phyloP scores from a whole-genome alignment of 305 asterid species.

The Fraxinus latifolia region DNA sequence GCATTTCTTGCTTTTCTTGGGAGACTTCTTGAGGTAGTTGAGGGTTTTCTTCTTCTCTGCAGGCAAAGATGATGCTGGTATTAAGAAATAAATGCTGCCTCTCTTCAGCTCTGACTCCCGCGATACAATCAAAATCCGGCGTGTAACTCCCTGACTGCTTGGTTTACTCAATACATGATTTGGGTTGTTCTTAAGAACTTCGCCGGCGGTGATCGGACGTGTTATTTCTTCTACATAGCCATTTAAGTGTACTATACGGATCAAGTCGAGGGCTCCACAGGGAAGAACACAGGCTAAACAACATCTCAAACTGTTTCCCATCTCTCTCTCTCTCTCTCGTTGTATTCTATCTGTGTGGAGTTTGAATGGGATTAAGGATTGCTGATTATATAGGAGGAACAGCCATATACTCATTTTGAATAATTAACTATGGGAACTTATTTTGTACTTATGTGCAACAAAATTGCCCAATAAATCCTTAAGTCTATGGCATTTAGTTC shows the following conservation, averaged over 20 bases:
- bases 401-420: background rate
- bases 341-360: slow-evolving; percentile 6
- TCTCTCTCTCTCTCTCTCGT: slow-evolving; percentile 19
- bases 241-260: slow-evolving; percentile 75
- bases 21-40: slow-evolving; percentile 14
- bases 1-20: slow-evolving; percentile 31
- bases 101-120: slow-evolving; percentile 74
- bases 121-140: slow-evolving; percentile 59
- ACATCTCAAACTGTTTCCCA: slow-evolving; percentile 87
- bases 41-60: slow-evolving; percentile 34
- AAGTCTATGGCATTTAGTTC: background rate
- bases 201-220: slow-evolving; percentile 66
- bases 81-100: slow-evolving; percentile 83
- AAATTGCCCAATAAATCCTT: background rate
- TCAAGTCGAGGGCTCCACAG: slow-evolving; percentile 83
- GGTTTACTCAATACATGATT: slow-evolving; percentile 73
- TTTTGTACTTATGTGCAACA: background rate
- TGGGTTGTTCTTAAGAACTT: slow-evolving; percentile 58
- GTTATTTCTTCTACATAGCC: slow-evolving; percentile 72
- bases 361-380: background rate
- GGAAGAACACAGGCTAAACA: slow-evolving; percentile 94
- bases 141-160: slow-evolving; percentile 46
- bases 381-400: slow-evolving; percentile 31
- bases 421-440: background rate
- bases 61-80: slow-evolving; percentile 65